Base-by-base conservation (phyloP, 805 yeast species). In the Yarrowia yakushimensis region DNA sequence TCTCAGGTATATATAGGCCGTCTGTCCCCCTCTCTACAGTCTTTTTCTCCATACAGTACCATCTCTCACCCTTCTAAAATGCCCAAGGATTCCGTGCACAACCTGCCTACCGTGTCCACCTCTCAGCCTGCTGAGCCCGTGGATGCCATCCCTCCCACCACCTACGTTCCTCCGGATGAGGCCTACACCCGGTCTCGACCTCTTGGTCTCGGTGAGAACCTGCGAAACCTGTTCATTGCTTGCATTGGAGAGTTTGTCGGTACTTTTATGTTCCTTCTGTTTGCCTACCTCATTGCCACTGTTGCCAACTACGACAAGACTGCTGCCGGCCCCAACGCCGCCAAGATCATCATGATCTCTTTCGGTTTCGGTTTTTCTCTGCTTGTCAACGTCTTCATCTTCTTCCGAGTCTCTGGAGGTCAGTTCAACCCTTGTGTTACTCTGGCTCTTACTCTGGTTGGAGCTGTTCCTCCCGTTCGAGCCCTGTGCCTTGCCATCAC, bases 401-500 rank as follows among this genome's bases (percentile, higher is more conserved):
- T 87, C 69, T 85, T 80, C 77, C 82, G 90, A 73, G 82, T 90
- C 65, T 87, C 94, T 39, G 96, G 96, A 70, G 96, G 94, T 78
- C 88, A 88, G 77, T 81, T 90, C 73, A 90, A 90, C 78, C 97
- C 97, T 12, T 93, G 94, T 57, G 96, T 90, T 42, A 86, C 96
- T 22, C 78, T 88, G 41, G 77, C 91, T 28, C 77, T 90, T 71
- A 81, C 84, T n/a, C 76, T 87, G 45, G 86, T 88, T 20, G 81
- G 88, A 66, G 93, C 90, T 62, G 80, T 87, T 65, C 81, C 90
- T 42, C 90, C 91, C 63, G 65, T 86, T 31, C 83, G 94, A 74
- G 92, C 87, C 67, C 73, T 78, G 22, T 72, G 87, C 63, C 83
- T 86, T 85, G 75, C 82, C 74, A 48, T 85, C 62, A 68, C 92